Percentiles rank a stretch among this genome's conserved stretches.
Conservation (phyloP, 2,329 filamentous ascomycete species). For the Penicillium freii region DNA sequence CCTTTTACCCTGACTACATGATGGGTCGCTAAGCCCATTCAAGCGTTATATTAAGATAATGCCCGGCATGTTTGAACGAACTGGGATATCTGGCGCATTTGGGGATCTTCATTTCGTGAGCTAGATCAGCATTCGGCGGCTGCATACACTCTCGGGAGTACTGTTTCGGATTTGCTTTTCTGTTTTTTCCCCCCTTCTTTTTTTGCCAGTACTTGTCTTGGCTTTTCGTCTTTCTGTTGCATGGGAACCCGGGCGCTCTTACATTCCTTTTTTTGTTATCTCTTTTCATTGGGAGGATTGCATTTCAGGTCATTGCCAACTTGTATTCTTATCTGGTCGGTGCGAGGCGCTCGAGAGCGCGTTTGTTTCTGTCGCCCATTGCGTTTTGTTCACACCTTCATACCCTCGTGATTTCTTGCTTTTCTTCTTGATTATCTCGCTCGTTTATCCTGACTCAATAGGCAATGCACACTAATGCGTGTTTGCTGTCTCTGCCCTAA, state of each 20-base stretch:
- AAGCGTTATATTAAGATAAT: constrained; percentile 35
- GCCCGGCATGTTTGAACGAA: constrained; percentile 45
- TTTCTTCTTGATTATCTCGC: constrained; percentile 13
- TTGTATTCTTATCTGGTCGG: constrained; percentile 30
- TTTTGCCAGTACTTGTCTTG: constrained; percentile 21
- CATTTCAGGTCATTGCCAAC: constrained; percentile 31
- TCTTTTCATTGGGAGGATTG: constrained; percentile 32
- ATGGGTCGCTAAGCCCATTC: constrained; percentile 43
- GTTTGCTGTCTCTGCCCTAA: constrained; percentile 8
- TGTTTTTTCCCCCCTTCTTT: constrained; percentile 19
- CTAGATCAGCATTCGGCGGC: constrained; percentile 44
- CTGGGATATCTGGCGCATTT: constrained; percentile 43
- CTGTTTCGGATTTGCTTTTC: constrained; percentile 32
- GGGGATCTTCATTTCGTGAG: constrained; percentile 38
- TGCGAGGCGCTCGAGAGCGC: constrained; percentile 23
- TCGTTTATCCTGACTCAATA: constrained; percentile 11
- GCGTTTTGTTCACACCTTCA: constrained; percentile 30
- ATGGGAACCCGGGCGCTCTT: constrained; percentile 36
- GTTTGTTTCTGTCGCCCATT: constrained; percentile 22
- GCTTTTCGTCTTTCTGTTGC: constrained; percentile 25
- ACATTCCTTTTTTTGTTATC: constrained; percentile 26
- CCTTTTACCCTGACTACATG: constrained; percentile 50
- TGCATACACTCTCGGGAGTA: constrained; percentile 38
- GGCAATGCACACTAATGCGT: constrained; percentile 9
- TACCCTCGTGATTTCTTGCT: constrained; percentile 33